These are phyloP conservation scores for Trametes sanguinea DNA, from an alignment of 768 basidiomycete species.

Conservation along the genomic window DNA sequence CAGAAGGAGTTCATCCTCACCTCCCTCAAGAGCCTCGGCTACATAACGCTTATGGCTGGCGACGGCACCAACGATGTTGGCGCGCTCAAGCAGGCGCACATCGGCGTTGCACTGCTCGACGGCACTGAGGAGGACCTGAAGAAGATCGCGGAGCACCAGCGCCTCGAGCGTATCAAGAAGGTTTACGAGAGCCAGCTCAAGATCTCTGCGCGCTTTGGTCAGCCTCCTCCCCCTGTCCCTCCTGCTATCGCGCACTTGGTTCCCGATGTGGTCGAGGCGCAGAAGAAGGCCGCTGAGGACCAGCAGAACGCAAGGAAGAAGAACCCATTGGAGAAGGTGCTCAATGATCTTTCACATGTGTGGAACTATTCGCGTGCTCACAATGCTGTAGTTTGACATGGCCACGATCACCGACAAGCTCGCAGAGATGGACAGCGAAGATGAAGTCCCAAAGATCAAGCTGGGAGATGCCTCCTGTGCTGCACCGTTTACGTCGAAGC, in stretches of 20 bases:
- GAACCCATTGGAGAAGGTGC: constrained; percentile 91
- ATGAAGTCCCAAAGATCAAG: constrained; percentile 97
- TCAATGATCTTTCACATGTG: constrained; percentile 22
- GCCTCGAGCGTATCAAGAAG: constrained; percentile 88
- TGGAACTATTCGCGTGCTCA: constrained; percentile 21
- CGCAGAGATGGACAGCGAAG: constrained; percentile 92
- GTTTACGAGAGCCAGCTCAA: constrained; percentile 96
- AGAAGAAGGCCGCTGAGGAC: constrained; percentile 74
- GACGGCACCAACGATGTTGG: constrained; percentile 99
- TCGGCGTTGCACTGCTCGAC: constrained; percentile 91
- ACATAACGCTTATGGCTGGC: constrained; percentile 95
- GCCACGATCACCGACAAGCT: constrained; percentile 79
- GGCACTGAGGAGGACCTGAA: constrained; percentile 89
- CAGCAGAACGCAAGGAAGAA: constrained; percentile 65
- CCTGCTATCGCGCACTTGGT: constrained; percentile 82
- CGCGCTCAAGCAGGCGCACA: constrained; percentile 96
- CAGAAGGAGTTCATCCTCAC: constrained; percentile 98
- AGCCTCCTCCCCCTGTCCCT: constrained; percentile 93
- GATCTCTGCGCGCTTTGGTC: constrained; percentile 86
- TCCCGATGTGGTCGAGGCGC: constrained; percentile 89
- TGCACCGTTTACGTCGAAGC: constrained; percentile 97
- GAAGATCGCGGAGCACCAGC: constrained; percentile 92
- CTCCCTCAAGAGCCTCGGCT: constrained; percentile 85
- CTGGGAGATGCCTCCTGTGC: constrained; percentile 99
- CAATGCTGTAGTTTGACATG: constrained; percentile 63